phyloP scores from a whole-genome alignment of 257 asterid genomes.

The Nicotiana attenuata region DNA sequence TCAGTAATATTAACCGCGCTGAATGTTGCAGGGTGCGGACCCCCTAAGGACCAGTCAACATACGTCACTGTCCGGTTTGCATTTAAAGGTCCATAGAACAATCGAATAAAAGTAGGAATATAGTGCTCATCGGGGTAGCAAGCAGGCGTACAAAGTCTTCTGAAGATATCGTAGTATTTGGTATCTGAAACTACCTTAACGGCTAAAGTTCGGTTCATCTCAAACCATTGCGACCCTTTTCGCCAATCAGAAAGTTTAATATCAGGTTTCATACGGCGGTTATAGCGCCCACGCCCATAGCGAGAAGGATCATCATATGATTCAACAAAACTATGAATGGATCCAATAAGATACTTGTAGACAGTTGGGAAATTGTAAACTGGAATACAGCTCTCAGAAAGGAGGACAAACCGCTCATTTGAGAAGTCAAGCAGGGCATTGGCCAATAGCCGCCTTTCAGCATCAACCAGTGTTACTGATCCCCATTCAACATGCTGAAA shows the following conservation, averaged over 20 bases:
- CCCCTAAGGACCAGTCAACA: conserved; percentile 77
- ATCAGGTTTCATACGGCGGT: conserved; percentile 63
- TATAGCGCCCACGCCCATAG: conserved; percentile 92
- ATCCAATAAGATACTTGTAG: conserved; percentile 62
- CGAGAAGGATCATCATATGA: conserved; percentile 83
- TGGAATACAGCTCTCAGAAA: conserved; percentile 91
- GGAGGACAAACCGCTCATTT: conserved; percentile 80
- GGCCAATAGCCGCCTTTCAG: conserved; percentile 80
- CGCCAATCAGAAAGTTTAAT: conserved; percentile 75
- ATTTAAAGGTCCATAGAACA: conserved; percentile 55
- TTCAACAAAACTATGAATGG: conserved; percentile 66
- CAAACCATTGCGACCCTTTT: conserved; percentile 98
- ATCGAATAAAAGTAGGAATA: conserved; percentile 60
- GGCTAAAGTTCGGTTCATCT: conserved; percentile 71
- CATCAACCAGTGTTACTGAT: conserved; percentile 74
- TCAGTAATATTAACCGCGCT: conserved; percentile 47
- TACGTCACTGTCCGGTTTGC: conserved; percentile 77
- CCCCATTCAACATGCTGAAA: conserved; percentile 93
- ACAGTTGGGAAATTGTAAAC: conserved; percentile 59
- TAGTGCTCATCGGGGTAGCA: conserved; percentile 98
- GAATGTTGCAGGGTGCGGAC: conserved; percentile 78
- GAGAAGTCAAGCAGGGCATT: conserved; percentile 93
- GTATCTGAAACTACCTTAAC: conserved; percentile 58
- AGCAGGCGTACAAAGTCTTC: conserved; percentile 63
- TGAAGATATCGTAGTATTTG: conserved; percentile 64